Conservation (phyloP, 164 flowering plant species). For the Vitis amurensis region DNA sequence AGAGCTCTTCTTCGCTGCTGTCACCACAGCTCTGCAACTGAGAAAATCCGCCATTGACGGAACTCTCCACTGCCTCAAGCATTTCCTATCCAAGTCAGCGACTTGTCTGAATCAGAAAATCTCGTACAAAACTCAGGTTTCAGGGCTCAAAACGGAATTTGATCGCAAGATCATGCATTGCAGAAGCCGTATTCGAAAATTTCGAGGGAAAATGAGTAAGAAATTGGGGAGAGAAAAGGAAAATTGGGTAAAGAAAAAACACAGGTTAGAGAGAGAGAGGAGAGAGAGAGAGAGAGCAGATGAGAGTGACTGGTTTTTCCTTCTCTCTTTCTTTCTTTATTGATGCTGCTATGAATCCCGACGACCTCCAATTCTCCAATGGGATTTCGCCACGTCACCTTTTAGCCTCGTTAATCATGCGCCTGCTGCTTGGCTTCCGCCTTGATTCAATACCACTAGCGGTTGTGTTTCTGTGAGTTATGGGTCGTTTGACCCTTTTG, state of each 20-base stretch:
- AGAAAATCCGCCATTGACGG: slow-evolving; percentile 54
- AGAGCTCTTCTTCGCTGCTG: slow-evolving; percentile 79
- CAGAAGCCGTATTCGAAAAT: slow-evolving; percentile 16
- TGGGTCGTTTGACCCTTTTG: slow-evolving; percentile 28
- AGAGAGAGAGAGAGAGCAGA: slow-evolving; percentile 16
- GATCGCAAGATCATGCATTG: slow-evolving; percentile 47
- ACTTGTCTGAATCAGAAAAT: slow-evolving; percentile 1
- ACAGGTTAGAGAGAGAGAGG: slow-evolving; percentile 29
- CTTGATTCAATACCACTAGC: slow-evolving; percentile 22
- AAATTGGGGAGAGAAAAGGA: slow-evolving; percentile 19
- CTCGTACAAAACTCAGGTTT: slow-evolving; percentile 7
- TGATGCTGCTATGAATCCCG: slow-evolving; percentile 64
- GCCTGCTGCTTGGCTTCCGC: slow-evolving; percentile 23
- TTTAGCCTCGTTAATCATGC: slow-evolving; percentile 26
- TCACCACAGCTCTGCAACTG: slow-evolving; percentile 71
- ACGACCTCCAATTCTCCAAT: slow-evolving; percentile 47
- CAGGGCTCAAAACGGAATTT: slow-evolving; percentile 20
- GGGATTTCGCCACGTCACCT: slow-evolving; percentile 34
- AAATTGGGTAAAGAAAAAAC: slow-evolving; percentile 37
- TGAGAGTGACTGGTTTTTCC: slow-evolving; percentile 41
- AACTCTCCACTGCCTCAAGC: slow-evolving; percentile 61
- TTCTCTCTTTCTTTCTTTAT: slow-evolving; percentile 16
- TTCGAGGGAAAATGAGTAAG: slow-evolving; percentile 11
- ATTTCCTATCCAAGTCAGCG: slow-evolving; percentile 27
- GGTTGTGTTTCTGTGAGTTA: slow-evolving; percentile 9